Percentiles rank a stretch among this genome's conserved stretches.
Evolutionary conservation across 202 grass and related monocot genomes (phyloP).

Genomic region (Schoenoplectus tabernaemontani): DNA sequence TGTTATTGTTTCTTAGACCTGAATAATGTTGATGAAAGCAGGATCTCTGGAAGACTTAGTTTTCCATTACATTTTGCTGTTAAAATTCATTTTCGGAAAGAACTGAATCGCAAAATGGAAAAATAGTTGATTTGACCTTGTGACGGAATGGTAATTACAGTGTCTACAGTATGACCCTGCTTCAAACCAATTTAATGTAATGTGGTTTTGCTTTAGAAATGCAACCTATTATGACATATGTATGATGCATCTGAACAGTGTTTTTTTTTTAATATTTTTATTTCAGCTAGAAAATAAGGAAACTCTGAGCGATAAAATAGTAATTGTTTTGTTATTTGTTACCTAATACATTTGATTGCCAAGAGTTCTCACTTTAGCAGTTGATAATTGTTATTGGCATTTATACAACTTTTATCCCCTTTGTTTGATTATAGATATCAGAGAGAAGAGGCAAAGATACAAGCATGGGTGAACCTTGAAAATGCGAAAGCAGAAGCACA

Average conservation of each 20-base stretch:
- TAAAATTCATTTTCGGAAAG: not conserved
- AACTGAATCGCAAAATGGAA: not conserved
- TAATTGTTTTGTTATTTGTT: no score
- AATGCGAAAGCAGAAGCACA: conserved; percentile 91
- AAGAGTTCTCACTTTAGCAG: not conserved
- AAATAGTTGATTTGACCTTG: not conserved
- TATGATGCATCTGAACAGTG: no score
- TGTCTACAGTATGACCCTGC: not conserved
- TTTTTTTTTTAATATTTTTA: no score
- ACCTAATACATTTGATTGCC: no score
- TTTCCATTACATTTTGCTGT: not conserved
- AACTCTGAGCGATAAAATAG: no score
- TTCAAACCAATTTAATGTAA: not conserved
- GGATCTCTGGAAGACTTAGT: not conserved
- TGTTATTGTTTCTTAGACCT: not conserved
- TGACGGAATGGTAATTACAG: not conserved
- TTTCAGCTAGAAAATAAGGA: no score
- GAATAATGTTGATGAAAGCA: not conserved
- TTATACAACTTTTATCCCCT: no score
- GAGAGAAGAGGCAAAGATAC: conserved; percentile 93
- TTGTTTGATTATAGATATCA: conserved; percentile 60
- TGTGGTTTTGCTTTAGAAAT: not conserved
- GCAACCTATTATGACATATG: no score
- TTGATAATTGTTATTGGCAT: no score
- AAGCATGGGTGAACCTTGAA: conserved; percentile 94